These are phyloP conservation scores for Didymella lethalis DNA, from an alignment of 2,329 filamentous ascomycete species.

Conservation along the genomic window DNA sequence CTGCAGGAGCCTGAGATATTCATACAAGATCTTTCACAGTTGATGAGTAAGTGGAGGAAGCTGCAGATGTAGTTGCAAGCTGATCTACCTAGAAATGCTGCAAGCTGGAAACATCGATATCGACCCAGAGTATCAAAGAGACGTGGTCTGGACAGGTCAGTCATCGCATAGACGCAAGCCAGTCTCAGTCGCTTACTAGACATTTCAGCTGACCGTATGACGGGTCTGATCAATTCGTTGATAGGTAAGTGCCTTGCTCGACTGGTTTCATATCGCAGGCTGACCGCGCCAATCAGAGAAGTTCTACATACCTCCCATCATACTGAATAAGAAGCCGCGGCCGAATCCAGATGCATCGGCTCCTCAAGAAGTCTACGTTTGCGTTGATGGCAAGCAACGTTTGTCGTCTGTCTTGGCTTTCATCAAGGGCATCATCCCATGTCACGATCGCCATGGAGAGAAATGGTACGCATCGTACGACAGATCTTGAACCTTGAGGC, in stretches of 20 bases:
- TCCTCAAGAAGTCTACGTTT: conserved; percentile 43
- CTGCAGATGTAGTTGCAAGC: not conserved
- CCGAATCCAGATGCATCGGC: conserved; percentile 20
- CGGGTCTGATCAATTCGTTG: conserved; percentile 45
- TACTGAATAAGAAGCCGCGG: conserved; percentile 52
- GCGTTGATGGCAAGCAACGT: conserved; percentile 60
- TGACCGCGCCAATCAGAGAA: conserved; percentile 37
- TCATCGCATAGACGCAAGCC: not conserved
- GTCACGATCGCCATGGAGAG: conserved; percentile 51
- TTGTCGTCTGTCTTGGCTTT: conserved; percentile 57
- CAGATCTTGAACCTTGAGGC: not conserved
- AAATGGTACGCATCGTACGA: conserved; percentile 52
- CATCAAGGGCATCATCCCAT: conserved; percentile 55
- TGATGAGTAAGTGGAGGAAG: conserved; percentile 37
- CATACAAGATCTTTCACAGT: conserved; percentile 31
- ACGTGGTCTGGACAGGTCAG: conserved; percentile 55
- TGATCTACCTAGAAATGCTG: conserved; percentile 28
- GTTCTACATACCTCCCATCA: conserved; percentile 58
- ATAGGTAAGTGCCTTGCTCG: conserved; percentile 35
- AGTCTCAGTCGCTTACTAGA: not conserved
- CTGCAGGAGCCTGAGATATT: conserved; percentile 29
- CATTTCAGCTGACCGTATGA: conserved; percentile 43
- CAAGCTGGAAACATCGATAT: conserved; percentile 47
- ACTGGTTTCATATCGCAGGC: not conserved
- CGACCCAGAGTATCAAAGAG: conserved; percentile 58